A percentile compares a stretch with the other conserved stretches of the same genome.
Evolutionary conservation across 768 basidiomycete species (phyloP).

Genomic region (Pisolithus marmoratus): DNA sequence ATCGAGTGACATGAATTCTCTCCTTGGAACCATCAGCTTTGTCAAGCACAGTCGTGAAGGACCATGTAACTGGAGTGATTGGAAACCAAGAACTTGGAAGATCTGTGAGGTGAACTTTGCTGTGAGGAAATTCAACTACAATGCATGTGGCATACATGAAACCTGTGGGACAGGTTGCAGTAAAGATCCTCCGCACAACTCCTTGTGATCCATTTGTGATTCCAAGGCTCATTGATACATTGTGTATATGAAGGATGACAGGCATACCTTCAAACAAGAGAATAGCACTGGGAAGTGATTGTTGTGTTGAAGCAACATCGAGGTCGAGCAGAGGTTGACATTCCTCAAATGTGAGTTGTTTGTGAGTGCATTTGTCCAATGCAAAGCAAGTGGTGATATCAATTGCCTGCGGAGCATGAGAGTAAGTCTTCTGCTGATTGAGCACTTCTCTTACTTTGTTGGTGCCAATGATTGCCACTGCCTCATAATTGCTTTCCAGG

Average conservation of each 20-base stretch:
- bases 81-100: no score
- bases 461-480: not conserved
- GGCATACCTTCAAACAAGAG: conserved; percentile 26
- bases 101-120: conserved; percentile 17
- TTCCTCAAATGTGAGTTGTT: not conserved
- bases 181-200: conserved; percentile 7
- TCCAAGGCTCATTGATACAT: conserved; percentile 25
- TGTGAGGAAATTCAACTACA: conserved; percentile 10
- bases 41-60: no score
- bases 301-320: no score
- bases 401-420: no score
- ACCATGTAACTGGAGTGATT: conserved; percentile 11
- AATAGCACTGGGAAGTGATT: conserved; percentile 14
- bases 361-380: not conserved
- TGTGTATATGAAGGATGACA: conserved; percentile 19
- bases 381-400: not conserved
- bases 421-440: not conserved
- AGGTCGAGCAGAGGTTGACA: not conserved
- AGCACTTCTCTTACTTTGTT: conserved; percentile 2
- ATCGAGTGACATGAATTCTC: no score
- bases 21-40: no score
- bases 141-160: not conserved
- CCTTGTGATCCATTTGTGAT: conserved; percentile 29
- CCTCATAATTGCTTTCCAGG: not conserved
- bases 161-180: not conserved